Evolutionary conservation across 2,329 filamentous ascomycete genomes (phyloP), one percentile per base, ranked within the genome.

Genomic region (Neocatenulostroma microsporum): DNA sequence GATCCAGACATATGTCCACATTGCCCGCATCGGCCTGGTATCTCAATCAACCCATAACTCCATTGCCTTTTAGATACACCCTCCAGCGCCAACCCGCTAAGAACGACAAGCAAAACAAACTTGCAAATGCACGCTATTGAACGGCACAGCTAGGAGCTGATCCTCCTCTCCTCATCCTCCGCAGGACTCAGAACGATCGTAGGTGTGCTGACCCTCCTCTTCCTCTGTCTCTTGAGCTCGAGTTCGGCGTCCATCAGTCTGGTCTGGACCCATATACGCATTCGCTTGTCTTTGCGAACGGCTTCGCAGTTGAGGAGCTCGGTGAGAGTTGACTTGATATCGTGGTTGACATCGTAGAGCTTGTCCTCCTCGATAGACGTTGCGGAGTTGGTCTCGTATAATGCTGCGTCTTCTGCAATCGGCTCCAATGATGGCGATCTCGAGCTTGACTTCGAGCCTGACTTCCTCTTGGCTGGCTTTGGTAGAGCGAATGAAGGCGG

Each of bases 251-350:
- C 70, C 67, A 74, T 72, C 30, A 75, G 56, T 30, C 67, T 58
- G 4, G 60, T 61, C 46, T 74, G 71, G 10, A 74, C 64, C 68
- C 69, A 74, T 12, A 56, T 55, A 26, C 71, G 60, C 46, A 65
- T 64, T 41, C 62, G 62, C 1, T 57, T 51, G 51, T 74, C 69
- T 8, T 57, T 50, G 25, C 62, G 63, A 3, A 72, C 70, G 26
- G 62, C 62, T 12, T 70, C 66, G 30, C 68, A 72, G 44, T 74
- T 74, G 36, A 75, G 55, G 2, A 75, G 57, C 40, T 72, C 69
- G 9, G 70, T 74, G 32, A 75, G 60, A 8, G 68, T 72, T 13
- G 60, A 62, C 47, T 74, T 73, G 54, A 73, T 72, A 44, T 70
- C 66, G 34, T 68, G 60, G 44, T 71, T 73, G 53, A 72, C 62